Conservation (phyloP, 2,329 filamentous ascomycete genomes). For the Didymella segeticola region DNA sequence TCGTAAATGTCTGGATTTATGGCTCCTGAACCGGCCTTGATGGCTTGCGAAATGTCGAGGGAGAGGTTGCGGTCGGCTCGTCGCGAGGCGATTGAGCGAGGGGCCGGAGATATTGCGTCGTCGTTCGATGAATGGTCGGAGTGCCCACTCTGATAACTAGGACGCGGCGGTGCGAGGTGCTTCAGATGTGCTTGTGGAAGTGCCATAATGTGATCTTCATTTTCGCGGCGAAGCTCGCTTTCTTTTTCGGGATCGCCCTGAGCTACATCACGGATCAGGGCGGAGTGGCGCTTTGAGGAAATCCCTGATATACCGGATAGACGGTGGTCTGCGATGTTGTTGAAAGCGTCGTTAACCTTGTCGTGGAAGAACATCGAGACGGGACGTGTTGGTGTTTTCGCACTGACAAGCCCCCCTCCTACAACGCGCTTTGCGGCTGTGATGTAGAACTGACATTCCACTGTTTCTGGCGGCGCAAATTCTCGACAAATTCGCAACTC, state of each 20-base stretch:
- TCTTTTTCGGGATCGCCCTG: conserved; percentile 80
- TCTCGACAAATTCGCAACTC: conserved; percentile 91
- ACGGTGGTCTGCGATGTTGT: conserved; percentile 80
- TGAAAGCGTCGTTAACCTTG: conserved; percentile 85
- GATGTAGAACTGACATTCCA: conserved; percentile 94
- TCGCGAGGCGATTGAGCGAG: conserved; percentile 48
- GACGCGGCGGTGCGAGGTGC: conserved; percentile 52
- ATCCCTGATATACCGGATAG: conserved; percentile 52
- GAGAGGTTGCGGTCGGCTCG: conserved; percentile 51
- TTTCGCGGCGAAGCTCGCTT: conserved; percentile 77
- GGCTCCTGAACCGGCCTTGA: conserved; percentile 39
- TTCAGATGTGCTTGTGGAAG: conserved; percentile 66
- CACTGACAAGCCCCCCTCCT: conserved; percentile 60
- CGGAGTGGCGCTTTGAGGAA: conserved; percentile 71
- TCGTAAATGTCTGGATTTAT: conserved; percentile 54
- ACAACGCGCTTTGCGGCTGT: conserved; percentile 72
- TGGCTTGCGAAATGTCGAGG: conserved; percentile 52
- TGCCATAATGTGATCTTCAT: conserved; percentile 84
- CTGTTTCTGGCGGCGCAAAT: conserved; percentile 83
- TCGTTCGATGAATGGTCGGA: conserved; percentile 30
- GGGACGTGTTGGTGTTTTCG: conserved; percentile 59
- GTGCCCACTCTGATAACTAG: conserved; percentile 28
- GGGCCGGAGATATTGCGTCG: conserved; percentile 35
- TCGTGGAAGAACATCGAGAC: conserved; percentile 82
- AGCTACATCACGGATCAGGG: conserved; percentile 81